These are phyloP conservation scores for Kazachstania taianensis DNA, from an alignment of 805 yeast genomes.

Conservation along the genomic window DNA sequence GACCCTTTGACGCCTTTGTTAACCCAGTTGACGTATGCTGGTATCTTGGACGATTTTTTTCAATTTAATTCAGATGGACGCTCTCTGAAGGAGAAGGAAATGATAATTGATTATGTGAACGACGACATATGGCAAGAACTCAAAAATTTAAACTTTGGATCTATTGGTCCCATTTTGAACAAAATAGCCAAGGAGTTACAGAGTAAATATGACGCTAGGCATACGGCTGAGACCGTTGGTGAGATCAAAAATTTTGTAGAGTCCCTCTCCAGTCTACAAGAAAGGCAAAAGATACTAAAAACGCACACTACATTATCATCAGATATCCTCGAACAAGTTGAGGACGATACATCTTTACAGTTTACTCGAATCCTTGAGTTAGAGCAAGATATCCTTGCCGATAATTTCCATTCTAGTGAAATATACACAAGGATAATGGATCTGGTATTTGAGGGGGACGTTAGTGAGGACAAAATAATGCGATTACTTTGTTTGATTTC, in stretches of 20 bases:
- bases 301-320: slow-evolving; percentile 72
- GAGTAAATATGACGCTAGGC: slow-evolving; percentile 51
- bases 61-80: slow-evolving; percentile 37
- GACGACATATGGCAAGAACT: slow-evolving; percentile 34
- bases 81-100: slow-evolving; percentile 15
- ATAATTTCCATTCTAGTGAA: slow-evolving; percentile 32
- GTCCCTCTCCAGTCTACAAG: slow-evolving; percentile 55
- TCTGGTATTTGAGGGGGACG: slow-evolving; percentile 37
- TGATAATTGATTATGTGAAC: slow-evolving; percentile 11
- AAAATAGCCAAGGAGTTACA: slow-evolving; percentile 62
- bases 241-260: slow-evolving; percentile 67
- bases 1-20: slow-evolving; percentile 66
- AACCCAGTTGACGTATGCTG: slow-evolving; percentile 72
- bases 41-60: slow-evolving; percentile 66
- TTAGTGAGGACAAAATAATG: slow-evolving; percentile 36
- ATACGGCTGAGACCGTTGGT: slow-evolving; percentile 44
- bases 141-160: slow-evolving; percentile 63
- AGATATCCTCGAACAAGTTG: slow-evolving; percentile 40
- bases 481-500: slow-evolving; percentile 50
- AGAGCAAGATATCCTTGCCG: slow-evolving; percentile 61
- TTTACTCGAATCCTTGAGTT: slow-evolving; percentile 44
- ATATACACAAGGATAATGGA: slow-evolving; percentile 33
- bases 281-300: slow-evolving; percentile 55
- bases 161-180: slow-evolving; percentile 67
- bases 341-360: slow-evolving; percentile 17